Percentiles rank a stretch among this genome's conserved stretches.
phyloP scores from a whole-genome alignment of 306 rosid species.

The Astragalus glycyphyllos region DNA sequence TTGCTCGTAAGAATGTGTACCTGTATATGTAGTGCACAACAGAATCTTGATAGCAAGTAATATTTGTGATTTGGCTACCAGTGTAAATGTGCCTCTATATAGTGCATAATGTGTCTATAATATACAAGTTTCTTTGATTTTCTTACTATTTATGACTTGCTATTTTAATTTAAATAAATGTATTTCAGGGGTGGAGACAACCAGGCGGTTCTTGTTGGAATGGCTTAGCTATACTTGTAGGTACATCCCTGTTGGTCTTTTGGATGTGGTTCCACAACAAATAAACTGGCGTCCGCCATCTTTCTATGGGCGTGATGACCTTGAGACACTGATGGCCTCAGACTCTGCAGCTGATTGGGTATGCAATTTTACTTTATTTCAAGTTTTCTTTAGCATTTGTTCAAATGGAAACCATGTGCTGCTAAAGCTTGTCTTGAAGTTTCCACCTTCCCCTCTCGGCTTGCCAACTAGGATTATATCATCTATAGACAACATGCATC shows the following conservation, averaged over 20 bases:
- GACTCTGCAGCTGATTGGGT: conserved; percentile 99
- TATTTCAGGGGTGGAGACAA: conserved; percentile 85
- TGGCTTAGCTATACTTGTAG: conserved; percentile 95
- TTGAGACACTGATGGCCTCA: conserved; percentile 94
- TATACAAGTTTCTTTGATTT: not conserved
- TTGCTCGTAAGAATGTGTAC: conserved; percentile 18
- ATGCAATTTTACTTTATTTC: conserved; percentile 39
- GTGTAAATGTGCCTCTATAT: not conserved
- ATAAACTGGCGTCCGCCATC: conserved; percentile 90
- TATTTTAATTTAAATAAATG: conserved; percentile 24
- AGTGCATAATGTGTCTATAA: no score
- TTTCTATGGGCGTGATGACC: conserved; percentile 79
- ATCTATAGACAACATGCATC: no score
- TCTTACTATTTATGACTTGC: not conserved
- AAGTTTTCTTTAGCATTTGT: not conserved
- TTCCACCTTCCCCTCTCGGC: no score
- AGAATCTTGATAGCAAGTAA: conserved; percentile 17
- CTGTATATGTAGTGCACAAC: not conserved
- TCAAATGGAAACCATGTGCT: no score
- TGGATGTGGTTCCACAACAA: conserved; percentile 82
- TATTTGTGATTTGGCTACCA: not conserved
- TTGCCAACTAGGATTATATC: no score
- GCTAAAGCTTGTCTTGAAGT: no score
- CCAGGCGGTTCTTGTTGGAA: conserved; percentile 86
- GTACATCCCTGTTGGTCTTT: conserved; percentile 86